phyloP scores from a whole-genome alignment of 148 eudicot genomes.

The Linanthus parryae region DNA sequence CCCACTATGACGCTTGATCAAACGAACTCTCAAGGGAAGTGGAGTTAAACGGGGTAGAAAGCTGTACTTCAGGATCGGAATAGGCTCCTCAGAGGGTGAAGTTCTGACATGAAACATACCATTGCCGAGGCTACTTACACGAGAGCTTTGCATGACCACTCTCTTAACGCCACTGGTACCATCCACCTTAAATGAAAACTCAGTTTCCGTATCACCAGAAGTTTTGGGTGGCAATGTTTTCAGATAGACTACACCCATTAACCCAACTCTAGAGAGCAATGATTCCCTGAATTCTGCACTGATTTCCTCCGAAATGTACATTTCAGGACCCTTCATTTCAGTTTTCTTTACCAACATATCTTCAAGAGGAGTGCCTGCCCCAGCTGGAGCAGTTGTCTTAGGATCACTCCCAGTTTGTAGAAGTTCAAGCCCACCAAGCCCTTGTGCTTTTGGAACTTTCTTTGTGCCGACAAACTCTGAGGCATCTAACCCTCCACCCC shows the following conservation, averaged over 20 bases:
- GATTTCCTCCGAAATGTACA: conserved; percentile 72
- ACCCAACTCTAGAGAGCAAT: conserved; percentile 78
- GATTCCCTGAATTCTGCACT: conserved; percentile 86
- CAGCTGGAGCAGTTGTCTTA: conserved; percentile 28
- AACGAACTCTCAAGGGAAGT: conserved; percentile 70
- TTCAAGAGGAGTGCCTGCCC: conserved; percentile 54
- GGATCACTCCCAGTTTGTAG: conserved; percentile 69
- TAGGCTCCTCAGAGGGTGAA: conserved; percentile 59
- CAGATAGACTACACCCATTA: conserved; percentile 72
- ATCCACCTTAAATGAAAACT: conserved; percentile 84
- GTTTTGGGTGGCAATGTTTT: conserved; percentile 67
- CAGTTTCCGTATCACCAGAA: conserved; percentile 76
- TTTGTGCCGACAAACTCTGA: conserved; percentile 83
- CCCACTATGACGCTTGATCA: conserved; percentile 82
- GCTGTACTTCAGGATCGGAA: conserved; percentile 74
- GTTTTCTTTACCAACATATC: conserved; percentile 61
- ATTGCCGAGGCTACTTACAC: conserved; percentile 77
- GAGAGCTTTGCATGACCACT: conserved; percentile 55
- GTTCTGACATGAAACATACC: conserved; percentile 87
- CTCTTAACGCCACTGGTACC: conserved; percentile 61
- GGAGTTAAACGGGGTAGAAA: conserved; percentile 75
- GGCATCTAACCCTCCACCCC: conserved; percentile 99
- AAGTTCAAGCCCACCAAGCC: conserved; percentile 92
- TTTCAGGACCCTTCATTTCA: conserved; percentile 92
- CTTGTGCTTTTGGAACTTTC: conserved; percentile 52